These are phyloP conservation scores for Candida sp. DNA, from an alignment of 1,139 yeast genomes.

Conservation along the genomic window DNA sequence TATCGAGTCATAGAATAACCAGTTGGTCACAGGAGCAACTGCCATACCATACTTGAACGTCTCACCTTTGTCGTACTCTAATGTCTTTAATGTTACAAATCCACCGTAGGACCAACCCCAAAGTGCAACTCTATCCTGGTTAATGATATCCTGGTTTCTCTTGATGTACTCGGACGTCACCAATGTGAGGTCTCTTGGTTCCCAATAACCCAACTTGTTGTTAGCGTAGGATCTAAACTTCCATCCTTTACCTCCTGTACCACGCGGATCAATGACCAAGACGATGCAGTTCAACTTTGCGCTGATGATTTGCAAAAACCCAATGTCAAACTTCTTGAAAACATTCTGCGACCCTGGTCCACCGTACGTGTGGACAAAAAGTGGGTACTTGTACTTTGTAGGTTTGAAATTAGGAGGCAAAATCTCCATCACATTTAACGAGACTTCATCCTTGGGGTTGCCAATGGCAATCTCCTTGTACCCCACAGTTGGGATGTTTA, in stretches of 20 bases:
- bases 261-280: constrained; percentile 90
- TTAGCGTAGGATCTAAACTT: constrained; percentile 68
- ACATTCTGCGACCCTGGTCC: constrained; percentile 94
- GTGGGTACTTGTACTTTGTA: constrained; percentile 61
- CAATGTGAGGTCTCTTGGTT: constrained; percentile 77
- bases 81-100: constrained; percentile 70
- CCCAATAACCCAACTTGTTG: constrained; percentile 81
- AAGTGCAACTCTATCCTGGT: constrained; percentile 69
- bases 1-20: constrained; percentile 75
- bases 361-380: constrained; percentile 86
- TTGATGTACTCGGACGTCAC: constrained; percentile 67
- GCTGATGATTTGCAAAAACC: constrained; percentile 72
- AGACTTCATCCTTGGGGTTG: constrained; percentile 37
- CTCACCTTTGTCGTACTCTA: constrained; percentile 66
- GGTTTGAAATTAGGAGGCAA: constrained; percentile 73
- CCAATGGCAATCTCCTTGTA: constrained; percentile 54
- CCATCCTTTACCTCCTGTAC: constrained; percentile 94
- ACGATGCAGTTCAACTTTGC: constrained; percentile 77
- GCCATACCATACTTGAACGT: constrained; percentile 75
- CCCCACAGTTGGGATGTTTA: constrained; percentile 59
- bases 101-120: constrained; percentile 96
- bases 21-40: constrained; percentile 84
- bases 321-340: constrained; percentile 54
- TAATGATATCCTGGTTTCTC: constrained; percentile 55
- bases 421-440: constrained; percentile 74